These are phyloP conservation scores for Kodamaea neixiangensis DNA, from an alignment of 805 yeast species.

Conservation along the genomic window DNA sequence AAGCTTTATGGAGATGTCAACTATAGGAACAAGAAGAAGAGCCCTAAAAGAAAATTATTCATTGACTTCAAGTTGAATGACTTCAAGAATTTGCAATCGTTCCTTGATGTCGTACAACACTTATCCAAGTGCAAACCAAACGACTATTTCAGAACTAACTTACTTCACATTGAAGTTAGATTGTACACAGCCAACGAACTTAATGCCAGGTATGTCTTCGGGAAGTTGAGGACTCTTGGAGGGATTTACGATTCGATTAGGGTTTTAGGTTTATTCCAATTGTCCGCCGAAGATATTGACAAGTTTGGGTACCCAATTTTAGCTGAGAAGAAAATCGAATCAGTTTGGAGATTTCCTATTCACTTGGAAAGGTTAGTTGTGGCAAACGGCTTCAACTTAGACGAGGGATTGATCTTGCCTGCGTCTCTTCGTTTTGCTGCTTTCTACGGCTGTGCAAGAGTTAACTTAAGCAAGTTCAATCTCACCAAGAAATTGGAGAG, in stretches of 20 bases:
- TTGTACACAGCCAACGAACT: conserved; percentile 4
- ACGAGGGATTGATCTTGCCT: conserved; percentile 11
- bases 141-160: conserved; percentile 3
- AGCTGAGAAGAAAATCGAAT: not conserved
- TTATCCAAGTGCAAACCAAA: conserved; percentile 2
- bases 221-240: conserved; percentile 6
- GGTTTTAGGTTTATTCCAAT: conserved; percentile 10
- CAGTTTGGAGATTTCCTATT: conserved; percentile 6
- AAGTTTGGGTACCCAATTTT: not conserved
- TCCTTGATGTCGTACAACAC: conserved; percentile 4
- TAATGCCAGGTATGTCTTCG: conserved; percentile 6
- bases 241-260: conserved; percentile 8
- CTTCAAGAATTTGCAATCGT: conserved; percentile 4
- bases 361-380: conserved; percentile 9
- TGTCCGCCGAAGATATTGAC: conserved; percentile 1
- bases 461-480: conserved; percentile 15
- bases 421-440: conserved; percentile 9
- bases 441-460: conserved; percentile 8
- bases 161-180: conserved; percentile 9
- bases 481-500: conserved; percentile 12
- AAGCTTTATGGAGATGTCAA: not conserved
- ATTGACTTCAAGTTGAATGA: conserved; percentile 10
- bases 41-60: conserved; percentile 4
- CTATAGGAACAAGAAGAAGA: not conserved
- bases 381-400: conserved; percentile 13